Conservation (phyloP, 257 asterid genomes). For the Petunia secreta region DNA sequence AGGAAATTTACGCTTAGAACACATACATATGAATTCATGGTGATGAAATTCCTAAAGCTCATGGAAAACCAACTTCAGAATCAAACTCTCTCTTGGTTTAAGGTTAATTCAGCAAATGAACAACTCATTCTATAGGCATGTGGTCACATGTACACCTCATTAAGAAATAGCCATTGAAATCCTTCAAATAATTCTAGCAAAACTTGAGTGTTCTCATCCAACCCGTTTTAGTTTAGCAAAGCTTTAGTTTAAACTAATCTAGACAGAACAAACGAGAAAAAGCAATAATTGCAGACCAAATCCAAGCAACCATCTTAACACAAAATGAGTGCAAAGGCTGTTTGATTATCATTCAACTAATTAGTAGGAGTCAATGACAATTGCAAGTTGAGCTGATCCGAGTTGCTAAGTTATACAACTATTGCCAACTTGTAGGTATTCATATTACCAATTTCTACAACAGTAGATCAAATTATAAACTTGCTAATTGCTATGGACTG, state of each 20-base stretch:
- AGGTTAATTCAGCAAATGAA: too few relatives aligned
- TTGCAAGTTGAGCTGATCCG: not conserved
- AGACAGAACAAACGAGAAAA: not conserved
- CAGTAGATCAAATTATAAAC: not conserved
- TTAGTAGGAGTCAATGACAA: not conserved
- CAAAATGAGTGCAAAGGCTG: not conserved
- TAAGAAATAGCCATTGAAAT: not conserved
- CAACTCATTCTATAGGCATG: too few relatives aligned
- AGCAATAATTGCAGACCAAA: not conserved
- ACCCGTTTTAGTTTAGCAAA: not conserved
- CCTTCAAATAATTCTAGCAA: not conserved
- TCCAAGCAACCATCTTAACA: not conserved
- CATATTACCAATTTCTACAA: too few relatives aligned
- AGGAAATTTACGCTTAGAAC: not conserved
- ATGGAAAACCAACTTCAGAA: not conserved
- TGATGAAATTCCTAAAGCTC: not conserved
- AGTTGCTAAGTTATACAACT: not conserved
- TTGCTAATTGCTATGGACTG: not conserved
- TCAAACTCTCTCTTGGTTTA: not conserved
- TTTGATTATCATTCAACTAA: not conserved
- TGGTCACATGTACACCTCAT: too few relatives aligned
- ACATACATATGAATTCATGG: not conserved
- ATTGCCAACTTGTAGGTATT: not conserved
- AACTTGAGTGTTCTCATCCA: not conserved
- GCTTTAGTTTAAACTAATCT: not conserved